These are phyloP conservation scores for Pascua guehoae DNA, from an alignment of 1,284 basidiomycete species.

Conservation along the genomic window DNA sequence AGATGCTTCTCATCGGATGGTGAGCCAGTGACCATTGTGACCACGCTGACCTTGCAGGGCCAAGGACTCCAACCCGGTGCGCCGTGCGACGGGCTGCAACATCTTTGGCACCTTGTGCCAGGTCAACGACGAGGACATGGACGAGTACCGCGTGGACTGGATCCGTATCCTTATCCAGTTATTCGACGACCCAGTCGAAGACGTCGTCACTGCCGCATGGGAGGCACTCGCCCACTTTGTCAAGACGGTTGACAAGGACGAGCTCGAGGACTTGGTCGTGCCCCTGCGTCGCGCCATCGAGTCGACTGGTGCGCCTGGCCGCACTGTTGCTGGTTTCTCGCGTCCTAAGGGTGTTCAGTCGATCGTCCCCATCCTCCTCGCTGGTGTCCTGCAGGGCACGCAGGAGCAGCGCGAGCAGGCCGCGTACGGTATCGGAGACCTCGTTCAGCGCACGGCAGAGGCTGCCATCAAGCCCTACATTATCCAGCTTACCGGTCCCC, in stretches of 20 bases:
- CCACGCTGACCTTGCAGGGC: constrained; percentile 39
- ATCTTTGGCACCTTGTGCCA: constrained; percentile 79
- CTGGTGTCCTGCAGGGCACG: constrained; percentile 59
- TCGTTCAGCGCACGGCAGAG: constrained; percentile 86
- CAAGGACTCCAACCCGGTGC: constrained; percentile 65
- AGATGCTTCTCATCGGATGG: constrained; percentile 87
- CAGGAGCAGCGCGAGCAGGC: constrained; percentile 73
- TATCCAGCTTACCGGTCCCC: constrained; percentile 91
- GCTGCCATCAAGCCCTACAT: constrained; percentile 92
- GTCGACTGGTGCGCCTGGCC: constrained; percentile 72
- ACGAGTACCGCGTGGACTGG: constrained; percentile 88
- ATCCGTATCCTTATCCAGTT: constrained; percentile 84
- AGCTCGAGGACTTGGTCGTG: constrained; percentile 82
- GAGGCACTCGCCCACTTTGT: constrained; percentile 80
- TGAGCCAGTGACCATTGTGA: too few species aligned
- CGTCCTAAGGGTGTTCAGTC: constrained; percentile 86
- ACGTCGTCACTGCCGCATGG: constrained; percentile 80
- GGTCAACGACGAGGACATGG: constrained; percentile 67
- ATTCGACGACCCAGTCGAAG: constrained; percentile 71
- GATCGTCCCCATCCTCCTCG: constrained; percentile 82
- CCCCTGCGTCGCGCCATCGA: constrained; percentile 87
- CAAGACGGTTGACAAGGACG: constrained; percentile 88
- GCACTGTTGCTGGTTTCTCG: constrained; percentile 79
- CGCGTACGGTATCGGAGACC: constrained; percentile 88
- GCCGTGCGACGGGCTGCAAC: constrained; percentile 72